A percentile compares a stretch with the other conserved stretches of the same genome.
Evolutionary conservation across 2,329 filamentous ascomycete genomes (phyloP).

Genomic region (Daldinia sp.): DNA sequence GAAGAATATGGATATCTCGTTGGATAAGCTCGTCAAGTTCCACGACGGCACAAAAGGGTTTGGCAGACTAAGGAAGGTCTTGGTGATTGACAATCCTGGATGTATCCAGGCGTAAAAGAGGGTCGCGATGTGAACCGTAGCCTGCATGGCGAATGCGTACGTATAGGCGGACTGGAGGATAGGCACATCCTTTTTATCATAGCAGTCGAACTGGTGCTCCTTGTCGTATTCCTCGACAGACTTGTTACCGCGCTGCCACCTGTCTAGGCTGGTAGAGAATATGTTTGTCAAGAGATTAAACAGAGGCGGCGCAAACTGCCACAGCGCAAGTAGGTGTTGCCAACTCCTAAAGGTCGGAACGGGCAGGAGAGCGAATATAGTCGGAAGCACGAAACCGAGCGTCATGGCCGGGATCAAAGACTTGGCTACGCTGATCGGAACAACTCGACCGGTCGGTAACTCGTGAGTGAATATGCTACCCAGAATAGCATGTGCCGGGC

Average conservation of each 20-base stretch:
- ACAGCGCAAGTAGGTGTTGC: neutral
- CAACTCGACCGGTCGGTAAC: neutral
- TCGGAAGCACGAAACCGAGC: neutral
- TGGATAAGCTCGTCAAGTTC: neutral
- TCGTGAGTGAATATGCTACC: neutral
- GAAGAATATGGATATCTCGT: neutral
- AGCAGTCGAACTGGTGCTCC: neutral
- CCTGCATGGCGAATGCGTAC: slow-evolving; percentile 12
- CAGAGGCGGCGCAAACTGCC: neutral
- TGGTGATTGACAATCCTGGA: neutral
- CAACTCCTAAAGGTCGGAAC: neutral
- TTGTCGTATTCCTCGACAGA: neutral
- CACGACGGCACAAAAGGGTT: neutral
- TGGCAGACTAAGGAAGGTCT: neutral
- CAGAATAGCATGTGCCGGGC: neutral
- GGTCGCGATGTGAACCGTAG: slow-evolving; percentile 17
- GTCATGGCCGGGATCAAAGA: neutral
- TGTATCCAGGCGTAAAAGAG: slow-evolving; percentile 6
- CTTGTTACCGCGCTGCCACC: neutral
- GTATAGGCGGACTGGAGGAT: slow-evolving; percentile 18
- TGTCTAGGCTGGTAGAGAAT: neutral
- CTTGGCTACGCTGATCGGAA: neutral
- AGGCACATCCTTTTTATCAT: neutral
- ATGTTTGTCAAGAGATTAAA: neutral
- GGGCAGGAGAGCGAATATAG: neutral